phyloP scores from a whole-genome alignment of 306 rosid genomes.

The Crotalaria pallida region DNA sequence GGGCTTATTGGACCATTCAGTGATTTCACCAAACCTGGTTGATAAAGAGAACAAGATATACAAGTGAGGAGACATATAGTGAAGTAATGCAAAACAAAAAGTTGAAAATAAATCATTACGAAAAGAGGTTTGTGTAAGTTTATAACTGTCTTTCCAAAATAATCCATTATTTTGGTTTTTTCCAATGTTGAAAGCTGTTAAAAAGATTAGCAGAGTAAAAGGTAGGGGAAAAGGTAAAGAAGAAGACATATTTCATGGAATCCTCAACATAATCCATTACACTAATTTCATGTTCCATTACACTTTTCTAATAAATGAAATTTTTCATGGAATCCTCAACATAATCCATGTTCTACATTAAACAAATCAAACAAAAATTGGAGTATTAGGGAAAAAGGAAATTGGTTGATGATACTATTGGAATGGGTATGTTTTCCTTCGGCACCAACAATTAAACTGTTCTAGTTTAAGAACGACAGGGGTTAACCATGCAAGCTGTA shows the following conservation, averaged over 20 bases:
- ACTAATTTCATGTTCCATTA: no score
- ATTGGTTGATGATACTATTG: not conserved
- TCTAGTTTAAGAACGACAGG: not conserved
- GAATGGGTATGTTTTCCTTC: not conserved
- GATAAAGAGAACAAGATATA: conserved; percentile 1
- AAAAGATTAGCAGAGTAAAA: not conserved
- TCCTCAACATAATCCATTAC: not conserved
- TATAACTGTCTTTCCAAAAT: not conserved
- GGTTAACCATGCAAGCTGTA: no score
- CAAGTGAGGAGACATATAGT: not conserved
- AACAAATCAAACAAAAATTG: not conserved
- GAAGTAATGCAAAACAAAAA: not conserved
- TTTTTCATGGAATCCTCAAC: not conserved
- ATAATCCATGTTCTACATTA: not conserved
- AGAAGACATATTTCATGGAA: not conserved
- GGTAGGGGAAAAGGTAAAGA: not conserved
- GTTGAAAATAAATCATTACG: not conserved
- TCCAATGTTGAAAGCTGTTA: not conserved
- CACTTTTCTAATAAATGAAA: not conserved
- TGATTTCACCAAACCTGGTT: conserved; percentile 71
- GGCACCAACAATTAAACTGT: not conserved
- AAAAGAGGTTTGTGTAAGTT: not conserved
- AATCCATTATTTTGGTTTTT: not conserved
- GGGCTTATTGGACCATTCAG: conserved; percentile 82
- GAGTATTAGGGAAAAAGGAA: not conserved